Percentiles rank a stretch among this genome's conserved stretches.
Conservation (phyloP, 108 stramenopile genomes). For the Poteriospumella lacustris region DNA sequence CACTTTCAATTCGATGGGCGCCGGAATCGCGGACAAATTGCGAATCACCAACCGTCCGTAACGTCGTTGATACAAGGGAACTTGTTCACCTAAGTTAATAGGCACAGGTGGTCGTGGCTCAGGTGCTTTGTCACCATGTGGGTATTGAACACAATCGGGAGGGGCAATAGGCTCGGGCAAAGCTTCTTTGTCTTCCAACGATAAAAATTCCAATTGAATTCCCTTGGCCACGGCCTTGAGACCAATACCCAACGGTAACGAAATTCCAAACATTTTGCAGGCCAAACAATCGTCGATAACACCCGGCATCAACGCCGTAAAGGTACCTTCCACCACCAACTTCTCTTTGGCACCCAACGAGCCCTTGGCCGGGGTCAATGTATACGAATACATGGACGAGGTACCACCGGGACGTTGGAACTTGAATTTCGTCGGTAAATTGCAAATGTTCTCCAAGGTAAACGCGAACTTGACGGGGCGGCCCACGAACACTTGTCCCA, state of each 20-base stretch:
- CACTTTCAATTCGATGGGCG: slow-evolving; percentile 26
- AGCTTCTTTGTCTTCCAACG: slow-evolving; percentile 2
- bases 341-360: slow-evolving; percentile 30
- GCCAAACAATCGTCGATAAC: slow-evolving; percentile 47
- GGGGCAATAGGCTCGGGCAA: slow-evolving; percentile 40
- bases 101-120: slow-evolving; percentile 26
- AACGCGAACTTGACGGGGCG: slow-evolving; percentile 26
- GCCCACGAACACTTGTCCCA: slow-evolving; percentile 34
- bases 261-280: slow-evolving; percentile 50
- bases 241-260: slow-evolving; percentile 44
- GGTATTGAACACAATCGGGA: slow-evolving; percentile 35
- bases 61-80: slow-evolving; percentile 40
- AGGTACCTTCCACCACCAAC: slow-evolving; percentile 21
- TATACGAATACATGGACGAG: neutral
- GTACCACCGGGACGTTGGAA: slow-evolving; percentile 35
- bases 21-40: slow-evolving; percentile 53
- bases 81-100: slow-evolving; percentile 20
- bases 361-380: neutral
- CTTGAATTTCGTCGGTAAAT: slow-evolving; percentile 34
- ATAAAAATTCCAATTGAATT: slow-evolving; percentile 39
- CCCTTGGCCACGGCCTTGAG: slow-evolving; percentile 37
- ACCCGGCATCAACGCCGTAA: slow-evolving; percentile 37
- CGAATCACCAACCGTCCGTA: slow-evolving; percentile 38
- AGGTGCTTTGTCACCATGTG: slow-evolving; percentile 26
- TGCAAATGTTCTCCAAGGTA: slow-evolving; percentile 31